phyloP scores from a whole-genome alignment of 169 alveolate genomes.

The Theileria luwenshuni region DNA sequence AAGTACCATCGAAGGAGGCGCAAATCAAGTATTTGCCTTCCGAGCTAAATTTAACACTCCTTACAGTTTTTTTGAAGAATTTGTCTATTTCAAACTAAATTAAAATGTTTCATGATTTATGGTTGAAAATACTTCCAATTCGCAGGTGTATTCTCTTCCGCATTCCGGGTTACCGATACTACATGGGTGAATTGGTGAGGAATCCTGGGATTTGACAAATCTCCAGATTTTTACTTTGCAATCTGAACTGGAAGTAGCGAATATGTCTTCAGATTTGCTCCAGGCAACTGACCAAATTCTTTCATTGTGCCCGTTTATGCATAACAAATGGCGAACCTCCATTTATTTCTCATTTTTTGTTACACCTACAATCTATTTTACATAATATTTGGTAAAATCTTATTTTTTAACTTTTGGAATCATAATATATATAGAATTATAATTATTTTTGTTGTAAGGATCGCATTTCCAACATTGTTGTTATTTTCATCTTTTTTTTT shows the following conservation, averaged over 20 bases:
- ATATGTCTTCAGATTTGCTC: conserved; percentile 93
- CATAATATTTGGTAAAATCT: not conserved
- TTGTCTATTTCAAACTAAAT: conserved; percentile 66
- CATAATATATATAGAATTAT: too few species aligned
- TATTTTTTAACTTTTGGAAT: not conserved
- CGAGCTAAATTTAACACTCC: conserved; percentile 70
- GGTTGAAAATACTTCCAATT: conserved; percentile 35
- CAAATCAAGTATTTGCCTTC: conserved; percentile 74
- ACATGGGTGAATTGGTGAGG: conserved; percentile 22
- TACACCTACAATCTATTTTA: conserved; percentile 5
- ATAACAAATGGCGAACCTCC: conserved; percentile 49
- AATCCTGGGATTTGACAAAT: conserved; percentile 1
- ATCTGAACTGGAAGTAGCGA: conserved; percentile 94
- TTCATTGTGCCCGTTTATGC: conserved; percentile 93
- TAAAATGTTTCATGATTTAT: not conserved
- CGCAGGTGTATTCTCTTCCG: conserved; percentile 41
- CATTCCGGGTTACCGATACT: conserved; percentile 26
- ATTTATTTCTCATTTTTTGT: conserved; percentile 18
- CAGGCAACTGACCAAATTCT: conserved; percentile 95
- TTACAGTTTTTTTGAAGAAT: conserved; percentile 69
- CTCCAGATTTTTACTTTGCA: conserved; percentile 93
- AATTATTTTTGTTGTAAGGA: too few species aligned
- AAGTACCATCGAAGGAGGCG: conserved; percentile 77
- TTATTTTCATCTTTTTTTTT: not conserved
- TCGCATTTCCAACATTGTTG: too few species aligned